phyloP scores from a whole-genome alignment of 139 green algal genomes.

The Monoraphidium neglectum region DNA sequence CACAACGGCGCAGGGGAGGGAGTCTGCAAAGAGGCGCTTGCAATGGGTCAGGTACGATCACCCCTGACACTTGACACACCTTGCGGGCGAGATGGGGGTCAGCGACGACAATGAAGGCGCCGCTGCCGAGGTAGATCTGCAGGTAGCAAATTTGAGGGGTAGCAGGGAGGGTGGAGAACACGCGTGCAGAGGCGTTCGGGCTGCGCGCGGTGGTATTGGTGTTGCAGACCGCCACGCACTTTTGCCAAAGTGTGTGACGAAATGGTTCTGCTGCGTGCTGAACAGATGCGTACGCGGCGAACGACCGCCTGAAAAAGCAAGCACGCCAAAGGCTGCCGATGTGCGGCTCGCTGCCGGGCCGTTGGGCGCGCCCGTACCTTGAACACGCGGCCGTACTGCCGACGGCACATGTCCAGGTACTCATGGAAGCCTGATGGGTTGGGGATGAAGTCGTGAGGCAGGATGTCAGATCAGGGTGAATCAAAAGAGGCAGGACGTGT shows the following conservation, averaged over 20 bases:
- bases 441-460: too few relatives aligned
- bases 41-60: too few relatives aligned
- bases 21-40: too few relatives aligned
- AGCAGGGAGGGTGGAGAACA: constrained; percentile 9
- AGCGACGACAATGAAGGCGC: constrained; percentile 29
- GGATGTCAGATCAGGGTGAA: too few relatives aligned
- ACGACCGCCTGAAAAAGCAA: background rate
- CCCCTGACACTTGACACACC: too few relatives aligned
- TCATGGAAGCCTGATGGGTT: constrained; percentile 35
- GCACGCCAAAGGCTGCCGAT: background rate
- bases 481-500: too few relatives aligned
- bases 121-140: constrained; percentile 34
- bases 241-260: background rate
- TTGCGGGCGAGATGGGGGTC: constrained; percentile 36
- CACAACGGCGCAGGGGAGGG: too few relatives aligned
- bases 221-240: background rate
- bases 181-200: background rate
- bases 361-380: constrained; percentile 15
- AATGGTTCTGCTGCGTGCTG: background rate
- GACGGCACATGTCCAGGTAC: constrained; percentile 26
- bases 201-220: background rate
- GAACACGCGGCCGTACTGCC: constrained; percentile 47
- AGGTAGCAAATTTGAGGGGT: background rate
- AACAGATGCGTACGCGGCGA: background rate
- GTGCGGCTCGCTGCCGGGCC: background rate